Base-by-base conservation (phyloP, 345 rosid genomes). In the Acer negundo region DNA sequence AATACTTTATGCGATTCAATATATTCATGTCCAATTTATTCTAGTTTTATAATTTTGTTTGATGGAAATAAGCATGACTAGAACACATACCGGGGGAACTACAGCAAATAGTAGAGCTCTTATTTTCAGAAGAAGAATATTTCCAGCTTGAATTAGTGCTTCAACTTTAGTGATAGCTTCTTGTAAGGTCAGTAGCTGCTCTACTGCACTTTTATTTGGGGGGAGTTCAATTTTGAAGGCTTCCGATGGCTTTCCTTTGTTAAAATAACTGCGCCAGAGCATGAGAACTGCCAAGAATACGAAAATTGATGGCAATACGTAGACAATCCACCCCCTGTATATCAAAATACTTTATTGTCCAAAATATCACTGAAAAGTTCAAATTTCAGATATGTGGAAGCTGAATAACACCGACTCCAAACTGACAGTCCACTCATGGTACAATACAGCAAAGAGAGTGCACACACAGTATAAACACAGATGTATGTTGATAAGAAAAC, bases 21-120 rank as follows among this genome's bases (percentile, higher is more conserved):
- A 59, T 35, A 38, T 58, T 35, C 51, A 7, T 58, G 42, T 35
- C 26, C 49, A 31, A 17, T 20, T 1, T 19, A 31, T 72, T 58
- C 53, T 59, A 13, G 75, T 58, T 31, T 31, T 40, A 44, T 22
- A 8, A 16, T 38, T 71, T 20, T 20, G 53, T 59, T 53, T 19
- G 12, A 19, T 42, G 15, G 72, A 46, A 68, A 22, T 68, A 20
- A 70, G 73, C 40, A 22, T 75, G 76, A 55, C 17, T 24, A 0
- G 16, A 69, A 38, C 66, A 69, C 73, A 63, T 85, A 95, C 98
- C 94, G 86, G 94, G 28, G 99, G 98, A 72, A 92, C 82, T 49
- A 89, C 78, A 59, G 96, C 97, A 77, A 95, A 89, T 38, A 91
- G 65, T 70, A 95, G 87, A 71, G 99, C 99, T 87, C 99, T 86